Evolutionary conservation across 805 yeast species (phyloP).

Genomic region (Schizosaccharomyces lindneri): DNA sequence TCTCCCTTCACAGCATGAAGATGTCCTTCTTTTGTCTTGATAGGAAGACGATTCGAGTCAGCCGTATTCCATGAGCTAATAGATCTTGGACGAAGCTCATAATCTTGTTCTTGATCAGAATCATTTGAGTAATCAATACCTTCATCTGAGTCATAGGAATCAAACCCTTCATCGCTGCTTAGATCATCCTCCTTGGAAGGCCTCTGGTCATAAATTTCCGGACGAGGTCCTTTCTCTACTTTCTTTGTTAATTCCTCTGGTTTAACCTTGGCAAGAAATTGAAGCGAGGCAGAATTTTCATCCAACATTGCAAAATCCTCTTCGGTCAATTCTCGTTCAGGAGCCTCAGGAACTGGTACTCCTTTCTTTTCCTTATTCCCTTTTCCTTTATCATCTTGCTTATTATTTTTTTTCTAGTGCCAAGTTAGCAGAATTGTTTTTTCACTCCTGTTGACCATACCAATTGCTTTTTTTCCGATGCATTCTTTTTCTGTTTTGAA

Average conservation of each 20-base stretch:
- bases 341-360: not conserved
- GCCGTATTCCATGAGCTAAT: not conserved
- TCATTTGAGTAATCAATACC: not conserved
- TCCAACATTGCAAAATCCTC: not conserved
- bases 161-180: not conserved
- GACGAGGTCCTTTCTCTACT: not conserved
- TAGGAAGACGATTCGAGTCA: not conserved
- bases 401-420: not conserved
- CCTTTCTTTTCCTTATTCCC: not conserved
- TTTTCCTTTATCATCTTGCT: no score
- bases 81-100: conserved; percentile 2
- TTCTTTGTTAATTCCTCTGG: not conserved
- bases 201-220: not conserved
- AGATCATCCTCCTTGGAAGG: not conserved
- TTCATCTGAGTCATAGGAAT: not conserved
- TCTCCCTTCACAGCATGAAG: not conserved
- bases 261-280: not conserved
- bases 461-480: not conserved
- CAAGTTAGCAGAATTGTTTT: not conserved
- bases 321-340: not conserved
- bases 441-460: not conserved
- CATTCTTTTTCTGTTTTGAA: not conserved
- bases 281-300: not conserved
- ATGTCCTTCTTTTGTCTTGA: not conserved
- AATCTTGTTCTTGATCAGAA: conserved; percentile 2